Evolutionary conservation across 2,329 filamentous ascomycete genomes (phyloP).

Genomic region (Colletotrichum tofieldiae): DNA sequence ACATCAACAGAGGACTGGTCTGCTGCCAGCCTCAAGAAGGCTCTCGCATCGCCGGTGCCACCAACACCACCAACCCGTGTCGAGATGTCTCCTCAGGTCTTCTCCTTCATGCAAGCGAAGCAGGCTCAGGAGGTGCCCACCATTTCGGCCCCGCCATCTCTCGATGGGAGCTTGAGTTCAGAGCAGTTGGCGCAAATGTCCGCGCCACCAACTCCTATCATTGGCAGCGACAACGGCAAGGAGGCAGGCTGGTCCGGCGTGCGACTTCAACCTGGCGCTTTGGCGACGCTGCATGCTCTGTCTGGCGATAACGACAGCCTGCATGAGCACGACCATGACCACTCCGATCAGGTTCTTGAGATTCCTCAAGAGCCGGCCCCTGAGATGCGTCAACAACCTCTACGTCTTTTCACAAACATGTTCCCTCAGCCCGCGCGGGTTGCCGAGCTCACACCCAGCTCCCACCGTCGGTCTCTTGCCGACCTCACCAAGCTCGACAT

Average conservation of each 20-base stretch:
- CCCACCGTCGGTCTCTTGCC: slow-evolving; percentile 73
- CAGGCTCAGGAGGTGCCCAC: slow-evolving; percentile 78
- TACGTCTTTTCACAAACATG: slow-evolving; percentile 64
- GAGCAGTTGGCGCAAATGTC: slow-evolving; percentile 89
- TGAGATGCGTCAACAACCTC: slow-evolving; percentile 69
- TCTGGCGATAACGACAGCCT: slow-evolving; percentile 67
- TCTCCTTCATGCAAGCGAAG: slow-evolving; percentile 78
- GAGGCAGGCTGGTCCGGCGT: slow-evolving; percentile 80
- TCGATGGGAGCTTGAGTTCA: slow-evolving; percentile 90
- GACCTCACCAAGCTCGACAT: slow-evolving; percentile 88
- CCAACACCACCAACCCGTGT: slow-evolving; percentile 78
- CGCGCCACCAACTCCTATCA: slow-evolving; percentile 86
- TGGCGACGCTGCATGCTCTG: slow-evolving; percentile 85
- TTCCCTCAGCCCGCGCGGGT: slow-evolving; percentile 48
- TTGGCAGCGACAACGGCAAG: slow-evolving; percentile 69
- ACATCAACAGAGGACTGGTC: slow-evolving; percentile 60
- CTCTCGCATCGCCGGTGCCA: slow-evolving; percentile 71
- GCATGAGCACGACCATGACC: slow-evolving; percentile 75
- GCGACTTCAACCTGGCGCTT: slow-evolving; percentile 82
- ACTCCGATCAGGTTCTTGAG: slow-evolving; percentile 65
- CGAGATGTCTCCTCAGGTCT: slow-evolving; percentile 81
- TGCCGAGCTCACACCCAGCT: slow-evolving; percentile 53
- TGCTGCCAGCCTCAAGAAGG: slow-evolving; percentile 63
- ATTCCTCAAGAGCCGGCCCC: slow-evolving; percentile 60
- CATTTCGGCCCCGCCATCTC: slow-evolving; percentile 85